These are phyloP conservation scores for Dryadomyces quercivorus DNA, from an alignment of 2,329 filamentous ascomycete genomes.

Conservation along the genomic window DNA sequence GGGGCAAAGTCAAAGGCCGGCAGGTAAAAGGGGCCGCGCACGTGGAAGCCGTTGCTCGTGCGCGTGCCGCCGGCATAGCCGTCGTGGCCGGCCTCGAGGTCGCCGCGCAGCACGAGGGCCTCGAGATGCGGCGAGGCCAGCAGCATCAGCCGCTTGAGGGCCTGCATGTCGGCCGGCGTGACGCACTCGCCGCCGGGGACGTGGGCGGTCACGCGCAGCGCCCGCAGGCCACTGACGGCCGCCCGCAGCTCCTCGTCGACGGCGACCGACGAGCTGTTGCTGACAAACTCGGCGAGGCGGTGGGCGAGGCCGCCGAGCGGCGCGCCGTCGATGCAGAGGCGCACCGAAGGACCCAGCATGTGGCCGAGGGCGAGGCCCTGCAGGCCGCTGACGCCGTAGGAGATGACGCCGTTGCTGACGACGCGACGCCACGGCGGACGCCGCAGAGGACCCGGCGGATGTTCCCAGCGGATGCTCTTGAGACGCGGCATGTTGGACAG, in stretches of 20 bases:
- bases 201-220: background rate
- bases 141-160: background rate
- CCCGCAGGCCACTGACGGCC: background rate
- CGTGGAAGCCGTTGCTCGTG: conserved; percentile 20
- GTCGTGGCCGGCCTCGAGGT: conserved; percentile 24
- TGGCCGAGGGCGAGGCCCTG: conserved; percentile 7
- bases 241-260: background rate
- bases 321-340: background rate
- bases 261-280: background rate
- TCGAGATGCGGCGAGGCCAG: conserved; percentile 19
- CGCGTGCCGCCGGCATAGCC: conserved; percentile 26
- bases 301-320: conserved; percentile 4
- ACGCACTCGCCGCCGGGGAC: background rate
- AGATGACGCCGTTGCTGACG: background rate
- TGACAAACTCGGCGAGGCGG: background rate
- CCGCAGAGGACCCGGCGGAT: background rate
- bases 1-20: conserved; percentile 28
- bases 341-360: background rate
- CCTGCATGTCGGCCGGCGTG: background rate
- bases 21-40: conserved; percentile 27
- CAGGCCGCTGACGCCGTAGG: conserved; percentile 1
- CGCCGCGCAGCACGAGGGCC: conserved; percentile 7
- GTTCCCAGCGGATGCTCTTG: background rate
- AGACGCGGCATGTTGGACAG: background rate
- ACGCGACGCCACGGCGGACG: background rate